Conservation (phyloP, 1,284 basidiomycete species). For the Irpex sp. region DNA sequence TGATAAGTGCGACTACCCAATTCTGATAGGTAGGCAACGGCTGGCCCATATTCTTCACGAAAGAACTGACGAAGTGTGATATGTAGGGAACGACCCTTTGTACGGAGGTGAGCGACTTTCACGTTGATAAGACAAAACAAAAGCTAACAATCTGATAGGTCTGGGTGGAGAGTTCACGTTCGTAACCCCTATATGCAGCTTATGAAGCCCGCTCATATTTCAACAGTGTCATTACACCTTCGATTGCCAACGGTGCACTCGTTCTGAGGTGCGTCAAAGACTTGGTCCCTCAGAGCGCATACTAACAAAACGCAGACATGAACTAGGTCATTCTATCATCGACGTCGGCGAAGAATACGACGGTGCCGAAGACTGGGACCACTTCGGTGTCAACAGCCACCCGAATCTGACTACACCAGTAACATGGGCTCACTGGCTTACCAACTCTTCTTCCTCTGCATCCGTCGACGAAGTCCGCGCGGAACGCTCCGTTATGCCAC, state of each 20-base stretch:
- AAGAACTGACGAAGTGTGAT: background rate
- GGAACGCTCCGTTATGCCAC: constrained; percentile 72
- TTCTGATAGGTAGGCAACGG: constrained; percentile 58
- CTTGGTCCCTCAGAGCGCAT: background rate
- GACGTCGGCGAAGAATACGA: constrained; percentile 86
- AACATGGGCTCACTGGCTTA: constrained; percentile 74
- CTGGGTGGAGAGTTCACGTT: constrained; percentile 83
- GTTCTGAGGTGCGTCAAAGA: constrained; percentile 53
- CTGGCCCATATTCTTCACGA: background rate
- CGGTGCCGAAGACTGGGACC: constrained; percentile 57
- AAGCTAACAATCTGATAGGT: constrained; percentile 34
- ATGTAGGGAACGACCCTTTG: constrained; percentile 70
- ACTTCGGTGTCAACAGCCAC: constrained; percentile 72
- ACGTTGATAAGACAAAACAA: background rate
- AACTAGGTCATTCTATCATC: constrained; percentile 81
- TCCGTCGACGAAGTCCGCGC: constrained; percentile 33
- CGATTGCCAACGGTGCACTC: constrained; percentile 72
- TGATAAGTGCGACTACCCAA: constrained; percentile 73
- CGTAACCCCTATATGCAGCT: constrained; percentile 24
- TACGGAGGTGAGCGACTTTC: constrained; percentile 63
- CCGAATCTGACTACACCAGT: constrained; percentile 40
- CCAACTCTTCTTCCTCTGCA: constrained; percentile 27
- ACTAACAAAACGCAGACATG: constrained; percentile 43
- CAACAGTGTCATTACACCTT: constrained; percentile 73
- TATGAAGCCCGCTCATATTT: constrained; percentile 1